Base-by-base conservation (phyloP, 2,329 filamentous ascomycete genomes). In the Fusarium temperatum region DNA sequence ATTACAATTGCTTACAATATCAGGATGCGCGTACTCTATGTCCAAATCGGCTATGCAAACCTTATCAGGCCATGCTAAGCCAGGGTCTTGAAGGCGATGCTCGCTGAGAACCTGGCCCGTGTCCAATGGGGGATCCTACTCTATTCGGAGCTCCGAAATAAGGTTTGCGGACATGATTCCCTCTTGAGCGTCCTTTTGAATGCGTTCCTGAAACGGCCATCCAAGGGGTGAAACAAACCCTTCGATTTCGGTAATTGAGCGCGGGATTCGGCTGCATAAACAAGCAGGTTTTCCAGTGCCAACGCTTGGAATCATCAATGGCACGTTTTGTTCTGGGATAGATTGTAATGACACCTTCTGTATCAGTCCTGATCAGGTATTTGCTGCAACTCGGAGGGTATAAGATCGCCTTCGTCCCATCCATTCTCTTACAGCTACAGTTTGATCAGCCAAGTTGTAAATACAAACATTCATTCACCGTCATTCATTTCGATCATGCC, bases 121-220 rank as follows among this genome's bases (percentile, higher is more conserved):
- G 26, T 11, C 66, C 64, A 63, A 68, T 68, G 48, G 30, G 18
- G 13, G 32, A 14, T 12, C 24, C 2, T 9, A 44, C 64, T 24
- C 18, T 22, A 41, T 63, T 56, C 24, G 8, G 10, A 5, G 50
- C 20, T 41, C 30, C 56, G 64, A 26, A 54, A 63, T 66, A 63
- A 68, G 56, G 64, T 68, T 63, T 50, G 17, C 66, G 66, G 66
- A 32, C 48, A 63, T 63, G 38, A 28, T 41, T 63, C 66, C 66
- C 12, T 44, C 28, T 67, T 68, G 42, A 56, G 65, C 24, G 45
- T 53, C 28, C 28, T 45, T 28, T 51, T 36, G 28, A 12, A 48
- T 53, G 54, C 51, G 41, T 54, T 66, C 68, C 47, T 70, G 66
- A 70, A 70, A 70, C 66, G 26, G 28, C 22, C 32, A 47, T 36